phyloP scores from a whole-genome alignment of 768 basidiomycete species.

The Auriscalpium microsporum region DNA sequence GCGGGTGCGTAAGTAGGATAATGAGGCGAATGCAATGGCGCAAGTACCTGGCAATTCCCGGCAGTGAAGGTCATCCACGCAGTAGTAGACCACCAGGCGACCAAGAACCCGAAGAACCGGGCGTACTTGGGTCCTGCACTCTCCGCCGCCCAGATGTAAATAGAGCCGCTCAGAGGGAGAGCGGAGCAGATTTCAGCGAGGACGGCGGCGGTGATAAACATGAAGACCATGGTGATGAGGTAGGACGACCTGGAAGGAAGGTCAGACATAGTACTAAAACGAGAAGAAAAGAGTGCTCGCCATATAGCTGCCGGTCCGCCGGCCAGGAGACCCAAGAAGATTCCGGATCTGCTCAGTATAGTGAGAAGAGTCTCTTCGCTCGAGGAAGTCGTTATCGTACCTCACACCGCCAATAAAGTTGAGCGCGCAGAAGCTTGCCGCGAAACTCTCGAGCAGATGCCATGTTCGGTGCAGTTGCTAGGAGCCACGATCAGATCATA shows the following conservation, averaged over 20 bases:
- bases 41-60: constrained; percentile 69
- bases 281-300: constrained; percentile 25
- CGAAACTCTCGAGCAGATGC: constrained; percentile 78
- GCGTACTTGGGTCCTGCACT: constrained; percentile 84
- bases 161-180: constrained; percentile 79
- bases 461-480: constrained; percentile 84
- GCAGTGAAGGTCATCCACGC: constrained; percentile 97
- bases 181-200: constrained; percentile 90
- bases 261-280: not conserved
- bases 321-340: constrained; percentile 76
- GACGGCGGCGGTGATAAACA: constrained; percentile 81
- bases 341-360: constrained; percentile 44
- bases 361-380: not conserved
- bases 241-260: constrained; percentile 66
- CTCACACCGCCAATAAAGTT: constrained; percentile 87
- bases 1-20: not conserved
- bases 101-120: constrained; percentile 80
- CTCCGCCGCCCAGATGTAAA: constrained; percentile 93
- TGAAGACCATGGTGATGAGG: constrained; percentile 73
- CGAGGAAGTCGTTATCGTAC: constrained; percentile 28
- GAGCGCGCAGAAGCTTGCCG: constrained; percentile 80
- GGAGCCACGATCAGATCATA: not conserved
- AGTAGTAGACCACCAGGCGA: constrained; percentile 90
- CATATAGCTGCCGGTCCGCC: constrained; percentile 86
- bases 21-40: no score